Evolutionary conservation across 495 filamentous ascomycete species (phyloP), one percentile per base, ranked within the genome.

Genomic region (Pyrenopolyporus hunteri): DNA sequence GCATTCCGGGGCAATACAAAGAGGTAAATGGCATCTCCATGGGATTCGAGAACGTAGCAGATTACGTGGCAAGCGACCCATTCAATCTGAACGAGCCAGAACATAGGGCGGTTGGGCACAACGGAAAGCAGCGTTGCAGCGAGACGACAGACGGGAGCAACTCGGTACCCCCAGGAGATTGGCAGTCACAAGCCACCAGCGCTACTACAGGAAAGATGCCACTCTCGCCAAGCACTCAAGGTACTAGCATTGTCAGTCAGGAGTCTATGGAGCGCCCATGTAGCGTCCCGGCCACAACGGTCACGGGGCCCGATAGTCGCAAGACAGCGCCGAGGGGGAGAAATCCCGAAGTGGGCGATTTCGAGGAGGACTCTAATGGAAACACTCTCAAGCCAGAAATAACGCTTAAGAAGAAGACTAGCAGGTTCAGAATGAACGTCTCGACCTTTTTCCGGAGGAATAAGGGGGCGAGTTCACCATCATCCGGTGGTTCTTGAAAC

Each of bases 201-300:
- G 80, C 80, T 25, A 81, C 80, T 11, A 83, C 80, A 6, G 75
- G 76, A 28, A 82, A 81, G 70, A 80, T 83, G 79, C 80, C 82
- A 19, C 67, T 82, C n/a, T 83, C 80, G 22, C 82, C 82, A 6
- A 82, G 79, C 57, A 83, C 82, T 4, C 78, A 83, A 67, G 82
- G 82, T 10, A 84, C 82, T 9, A 83, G 81, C 69, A 81, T 84
- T 28, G 75, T 77, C 35, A 84, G 82, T 62, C 70, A 73, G 36
- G 78, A 81, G 25, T 82, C 79, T 4, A 42, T 75, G 26, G 78
- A 81, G 36, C 74, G 74, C 3, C 70, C 75, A 4, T 69, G 65
- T 31, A 74, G 74, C 45, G 66, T 75, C 8, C 76, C 76, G 2
- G 72, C 69, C 22, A 73, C 74, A 2, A 73, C 64, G 44, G 60